Conservation (phyloP, 768 basidiomycete species). For the Calvatia gigantea region DNA sequence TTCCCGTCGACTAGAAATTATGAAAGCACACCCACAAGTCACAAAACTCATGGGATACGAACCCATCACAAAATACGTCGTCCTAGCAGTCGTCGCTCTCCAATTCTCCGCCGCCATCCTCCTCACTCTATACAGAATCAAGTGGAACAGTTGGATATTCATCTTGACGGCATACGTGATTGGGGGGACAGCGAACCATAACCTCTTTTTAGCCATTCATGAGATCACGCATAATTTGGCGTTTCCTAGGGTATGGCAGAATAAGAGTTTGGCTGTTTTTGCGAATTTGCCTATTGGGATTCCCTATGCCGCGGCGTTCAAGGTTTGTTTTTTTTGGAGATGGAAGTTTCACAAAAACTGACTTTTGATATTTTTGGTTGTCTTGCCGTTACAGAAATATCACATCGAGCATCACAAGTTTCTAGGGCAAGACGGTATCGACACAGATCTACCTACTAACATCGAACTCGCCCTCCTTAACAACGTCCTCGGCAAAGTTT, state of each 20-base stretch:
- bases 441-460: conserved; percentile 89
- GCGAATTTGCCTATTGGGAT: conserved; percentile 93
- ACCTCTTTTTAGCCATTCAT: conserved; percentile 96
- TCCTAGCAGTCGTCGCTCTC: conserved; percentile 73
- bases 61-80: conserved; percentile 86
- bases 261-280: conserved; percentile 85
- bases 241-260: conserved; percentile 76
- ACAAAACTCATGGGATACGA: conserved; percentile 97
- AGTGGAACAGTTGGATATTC: conserved; percentile 49
- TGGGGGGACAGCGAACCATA: conserved; percentile 96
- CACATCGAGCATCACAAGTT: conserved; percentile 97
- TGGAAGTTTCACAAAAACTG: not conserved
- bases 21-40: conserved; percentile 95
- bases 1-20: conserved; percentile 78
- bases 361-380: too few relatives aligned
- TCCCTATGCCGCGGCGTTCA: conserved; percentile 95
- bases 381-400: too few relatives aligned
- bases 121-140: not conserved
- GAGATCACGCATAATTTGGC: conserved; percentile 99
- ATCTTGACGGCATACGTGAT: conserved; percentile 76
- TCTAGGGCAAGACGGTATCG: conserved; percentile 92
- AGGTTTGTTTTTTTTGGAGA: conserved; percentile 42
- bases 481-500: conserved; percentile 96
- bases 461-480: conserved; percentile 84
- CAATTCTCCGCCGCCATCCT: conserved; percentile 63